Base-by-base conservation (phyloP, 139 green algal species). In the Diplosphaera chodatii region DNA sequence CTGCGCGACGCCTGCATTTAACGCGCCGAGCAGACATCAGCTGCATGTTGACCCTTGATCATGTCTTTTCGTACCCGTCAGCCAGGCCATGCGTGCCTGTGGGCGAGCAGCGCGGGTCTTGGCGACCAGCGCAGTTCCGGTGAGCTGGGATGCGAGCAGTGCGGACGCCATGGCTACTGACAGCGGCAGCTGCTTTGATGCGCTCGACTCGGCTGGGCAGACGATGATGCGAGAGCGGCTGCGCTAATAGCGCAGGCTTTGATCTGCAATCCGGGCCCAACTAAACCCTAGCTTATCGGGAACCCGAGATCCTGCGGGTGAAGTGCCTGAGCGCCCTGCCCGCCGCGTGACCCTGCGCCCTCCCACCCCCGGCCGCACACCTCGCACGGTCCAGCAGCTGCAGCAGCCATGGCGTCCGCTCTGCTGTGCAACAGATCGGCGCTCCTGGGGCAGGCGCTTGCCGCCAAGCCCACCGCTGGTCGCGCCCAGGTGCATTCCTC, bases 151-250 rank as follows among this genome's bases (percentile, higher is more conserved):
- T 32, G 55, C 55, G 16, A 34, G 22, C 64, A 69, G 32, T 8
- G 34, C 31, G 30, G 64, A 69, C 23, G 30, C 34, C 64, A 69
- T 69, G 64, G 64, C 64, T 55, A 21, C 31, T 55, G 64, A n/a
- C n/a, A n/a, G n/a, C n/a, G n/a, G n/a, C n/a, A n/a, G n/a, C n/a
- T n/a, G n/a, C n/a, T n/a, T n/a, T n/a, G n/a, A n/a, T n/a, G n/a
- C n/a, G n/a, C n/a, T n/a, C n/a, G n/a, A n/a, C n/a, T n/a, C n/a
- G n/a, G n/a, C n/a, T n/a, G n/a, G n/a, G n/a, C n/a, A n/a, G n/a
- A n/a, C n/a, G n/a, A n/a, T n/a, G n/a, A n/a, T n/a, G n/a, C n/a
- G n/a, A n/a, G n/a, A n/a, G n/a, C n/a, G n/a, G n/a, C n/a, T n/a
- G n/a, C n/a, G n/a, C n/a, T n/a, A n/a, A n/a, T n/a, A n/a, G n/a